Percentiles rank a stretch among this genome's conserved stretches.
Conservation (phyloP, 768 basidiomycete genomes). For the Tylopilus plumbeoviolaceoides region DNA sequence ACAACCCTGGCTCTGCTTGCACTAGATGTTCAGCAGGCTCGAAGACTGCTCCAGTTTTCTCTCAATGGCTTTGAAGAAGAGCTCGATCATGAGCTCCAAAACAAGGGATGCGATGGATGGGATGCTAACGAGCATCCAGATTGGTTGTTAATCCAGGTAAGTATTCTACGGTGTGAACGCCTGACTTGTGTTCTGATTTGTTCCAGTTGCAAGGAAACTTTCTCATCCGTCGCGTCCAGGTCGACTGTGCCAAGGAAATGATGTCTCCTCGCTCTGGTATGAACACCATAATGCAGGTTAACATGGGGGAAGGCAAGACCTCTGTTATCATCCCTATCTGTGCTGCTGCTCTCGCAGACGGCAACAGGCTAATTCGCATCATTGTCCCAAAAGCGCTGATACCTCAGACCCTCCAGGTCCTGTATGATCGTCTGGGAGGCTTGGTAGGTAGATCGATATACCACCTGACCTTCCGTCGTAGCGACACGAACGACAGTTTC, state of each 20-base stretch:
- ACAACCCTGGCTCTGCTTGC: slow-evolving; percentile 19
- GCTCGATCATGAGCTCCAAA: neutral
- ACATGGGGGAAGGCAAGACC: neutral
- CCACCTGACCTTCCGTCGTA: slow-evolving; percentile 42
- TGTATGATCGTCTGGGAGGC: slow-evolving; percentile 40
- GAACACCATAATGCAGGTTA: slow-evolving; percentile 46
- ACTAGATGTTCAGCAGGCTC: neutral
- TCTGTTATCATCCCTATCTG: slow-evolving; percentile 43
- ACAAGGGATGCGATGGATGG: neutral
- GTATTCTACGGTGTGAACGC: neutral
- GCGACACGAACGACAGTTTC: no score
- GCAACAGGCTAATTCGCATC: slow-evolving; percentile 38
- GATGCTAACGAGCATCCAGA: neutral
- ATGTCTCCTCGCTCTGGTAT: slow-evolving; percentile 33
- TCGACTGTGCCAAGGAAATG: slow-evolving; percentile 38
- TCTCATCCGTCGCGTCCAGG: slow-evolving; percentile 40
- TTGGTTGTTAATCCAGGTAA: neutral
- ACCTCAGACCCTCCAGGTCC: slow-evolving; percentile 45
- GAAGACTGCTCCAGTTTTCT: neutral
- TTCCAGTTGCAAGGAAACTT: slow-evolving; percentile 44
- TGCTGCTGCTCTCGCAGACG: slow-evolving; percentile 38
- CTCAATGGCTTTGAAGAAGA: neutral
- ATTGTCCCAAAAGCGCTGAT: slow-evolving; percentile 37
- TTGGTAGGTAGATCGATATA: slow-evolving; percentile 45
- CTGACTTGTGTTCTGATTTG: neutral